Base-by-base conservation (phyloP, 371 early-diverging fungal species). In the Mycotypha africana region DNA sequence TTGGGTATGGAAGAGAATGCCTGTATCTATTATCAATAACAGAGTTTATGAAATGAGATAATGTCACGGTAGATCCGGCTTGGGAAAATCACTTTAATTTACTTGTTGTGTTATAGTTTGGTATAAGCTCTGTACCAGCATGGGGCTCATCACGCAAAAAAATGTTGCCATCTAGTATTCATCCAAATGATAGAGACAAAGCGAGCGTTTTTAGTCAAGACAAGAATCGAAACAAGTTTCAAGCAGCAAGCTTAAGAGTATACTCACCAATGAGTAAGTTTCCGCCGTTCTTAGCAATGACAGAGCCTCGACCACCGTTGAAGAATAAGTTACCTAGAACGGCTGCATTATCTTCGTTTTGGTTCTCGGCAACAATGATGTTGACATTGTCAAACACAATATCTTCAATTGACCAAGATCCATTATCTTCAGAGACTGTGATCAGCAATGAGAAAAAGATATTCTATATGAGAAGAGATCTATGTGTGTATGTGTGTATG, bases 321-420 rank as follows among this genome's bases (percentile, higher is more conserved):
- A 70, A 22, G 31, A 70, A 70, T 1, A 70, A 6, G 22, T 70
- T 70, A 15, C 60, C 54, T 17, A 53, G 46, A n/a, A 70, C 42
- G 22, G 60, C 54, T 22, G 58, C 36, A 47, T 61, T 60, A 17
- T 67, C 53, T 11, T 51, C 58, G 47, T 64, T 64, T 24, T 21
- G 16, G 23, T 66, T 58, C 4, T 54, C 38, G 0, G 56, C 41
- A 0, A 64, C 36, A 24, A 43, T 37, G 34, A 70, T 58, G 41
- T 66, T 64, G 15, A 70, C 65, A 45, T 70, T 64, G 25, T 70
- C 67, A 52, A 70, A 62, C 4, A 70, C 60, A 40, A 70, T 53
- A 15, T 56, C 53, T 32, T 64, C 55, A 40, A 70, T 67, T 10
- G 62, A 52, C 71, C 71, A 70, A 14, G 31, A 44, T 14, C 19